phyloP scores from a whole-genome alignment of 495 filamentous ascomycete species.

The Sporormia fimetaria region DNA sequence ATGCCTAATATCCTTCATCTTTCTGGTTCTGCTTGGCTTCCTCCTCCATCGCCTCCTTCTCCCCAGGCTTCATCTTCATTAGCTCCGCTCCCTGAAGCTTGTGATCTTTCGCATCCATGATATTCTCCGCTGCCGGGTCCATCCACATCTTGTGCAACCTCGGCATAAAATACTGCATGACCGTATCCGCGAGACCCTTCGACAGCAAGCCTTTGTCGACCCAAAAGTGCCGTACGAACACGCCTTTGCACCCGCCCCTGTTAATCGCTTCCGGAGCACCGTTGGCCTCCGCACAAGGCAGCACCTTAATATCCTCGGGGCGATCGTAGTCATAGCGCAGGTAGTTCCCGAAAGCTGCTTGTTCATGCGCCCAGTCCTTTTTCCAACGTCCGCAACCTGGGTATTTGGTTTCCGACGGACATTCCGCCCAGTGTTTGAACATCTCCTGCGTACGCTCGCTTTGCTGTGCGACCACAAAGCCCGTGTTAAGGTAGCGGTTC shows the following conservation, averaged over 20 bases:
- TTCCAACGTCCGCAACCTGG: slow-evolving; percentile 30
- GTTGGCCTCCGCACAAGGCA: slow-evolving; percentile 35
- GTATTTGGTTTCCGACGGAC: slow-evolving; percentile 28
- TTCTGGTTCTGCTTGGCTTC: slow-evolving; percentile 17
- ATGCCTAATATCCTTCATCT: slow-evolving; percentile 18
- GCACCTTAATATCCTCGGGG: slow-evolving; percentile 31
- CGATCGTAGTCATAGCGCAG: slow-evolving; percentile 33
- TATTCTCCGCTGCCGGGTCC: slow-evolving; percentile 6
- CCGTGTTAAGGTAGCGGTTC: slow-evolving; percentile 33
- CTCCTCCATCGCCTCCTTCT: slow-evolving; percentile 6
- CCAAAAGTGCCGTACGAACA: slow-evolving; percentile 25
- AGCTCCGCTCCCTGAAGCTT: slow-evolving; percentile 17
- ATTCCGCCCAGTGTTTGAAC: slow-evolving; percentile 33
- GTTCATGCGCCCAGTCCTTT: slow-evolving; percentile 33
- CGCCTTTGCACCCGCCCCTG: slow-evolving; percentile 22
- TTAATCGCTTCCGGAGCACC: slow-evolving; percentile 21
- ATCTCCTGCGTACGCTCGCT: slow-evolving; percentile 32
- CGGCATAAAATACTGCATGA: slow-evolving; percentile 25
- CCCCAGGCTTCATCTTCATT: slow-evolving; percentile 14
- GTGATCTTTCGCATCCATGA: slow-evolving; percentile 21
- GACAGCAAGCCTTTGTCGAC: slow-evolving; percentile 18
- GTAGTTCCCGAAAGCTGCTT: slow-evolving; percentile 34
- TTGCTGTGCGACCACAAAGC: slow-evolving; percentile 35
- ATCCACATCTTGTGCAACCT: slow-evolving; percentile 19
- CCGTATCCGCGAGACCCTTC: slow-evolving; percentile 8